Evolutionary conservation across 2,329 filamentous ascomycete species (phyloP), one percentile per base, ranked within the genome.

Genomic region (Tolypocladium guangdongense): DNA sequence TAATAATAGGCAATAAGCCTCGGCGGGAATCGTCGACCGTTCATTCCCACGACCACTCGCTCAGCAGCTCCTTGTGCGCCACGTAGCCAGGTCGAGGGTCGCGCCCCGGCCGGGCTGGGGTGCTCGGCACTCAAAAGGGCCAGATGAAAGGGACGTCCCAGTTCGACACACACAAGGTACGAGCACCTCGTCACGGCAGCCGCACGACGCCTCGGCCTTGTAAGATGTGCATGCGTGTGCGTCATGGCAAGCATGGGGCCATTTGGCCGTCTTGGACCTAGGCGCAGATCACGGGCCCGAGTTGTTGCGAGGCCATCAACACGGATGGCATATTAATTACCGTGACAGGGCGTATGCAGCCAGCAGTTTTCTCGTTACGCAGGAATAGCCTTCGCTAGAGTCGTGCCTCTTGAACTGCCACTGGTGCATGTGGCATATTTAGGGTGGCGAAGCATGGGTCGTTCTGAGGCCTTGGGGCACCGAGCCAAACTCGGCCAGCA

Each of bases 191-290:
- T 32, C 18, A 27, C 43, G 6, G 43, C 10, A 12, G 16, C 43
- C 27, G 16, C 14, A 27, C 24, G 18, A 32, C 27, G 27, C 43
- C 43, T 30, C 24, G 43, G 43, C 43, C 24, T 32, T 32, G 43
- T 24, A 30, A 30, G 27, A 46, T 32, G 24, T 16, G 43, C 50
- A 10, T 37, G 50, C 10, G 46, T 45, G 52, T 53, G 52, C 52
- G 52, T 53, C 52, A 53, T 53, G 52, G 49, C 52, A 30, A 46
- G 52, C 45, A 48, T 33, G 46, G 52, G 47, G 20, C 37, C 49
- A 32, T 43, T 53, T 49, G 51, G 49, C 51, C 43, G 24, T 36
- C 18, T 24, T n/a, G 41, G 41, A 45, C 7, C 41, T 14, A 27
- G 33, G 39, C 35, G 51, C 37, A 38, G 27, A 47, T 52, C 51